phyloP scores from a whole-genome alignment of 2,329 filamentous ascomycete genomes.

The Pseudocercospora macadamiae region DNA sequence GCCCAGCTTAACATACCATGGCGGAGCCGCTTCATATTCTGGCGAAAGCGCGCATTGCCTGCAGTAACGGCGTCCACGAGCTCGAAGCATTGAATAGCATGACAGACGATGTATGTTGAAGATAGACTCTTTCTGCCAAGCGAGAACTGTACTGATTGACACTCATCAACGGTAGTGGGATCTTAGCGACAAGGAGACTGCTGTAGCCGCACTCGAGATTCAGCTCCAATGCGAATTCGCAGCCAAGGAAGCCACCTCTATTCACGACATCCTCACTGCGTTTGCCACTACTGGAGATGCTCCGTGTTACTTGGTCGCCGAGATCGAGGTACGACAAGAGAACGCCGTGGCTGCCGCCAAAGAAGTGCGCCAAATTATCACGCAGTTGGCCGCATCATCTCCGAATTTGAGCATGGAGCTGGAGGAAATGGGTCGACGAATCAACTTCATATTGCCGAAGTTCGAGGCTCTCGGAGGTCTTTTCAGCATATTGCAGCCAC shows the following conservation, averaged over 20 bases:
- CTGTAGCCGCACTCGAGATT: conserved; percentile 10
- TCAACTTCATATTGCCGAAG: neutral
- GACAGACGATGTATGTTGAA: no score
- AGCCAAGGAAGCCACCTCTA: conserved; percentile 13
- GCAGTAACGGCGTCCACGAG: conserved; percentile 14
- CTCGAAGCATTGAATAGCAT: conserved; percentile 13
- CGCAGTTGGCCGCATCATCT: neutral
- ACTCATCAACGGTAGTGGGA: no score
- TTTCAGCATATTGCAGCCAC: neutral
- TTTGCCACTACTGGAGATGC: conserved; percentile 1
- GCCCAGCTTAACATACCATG: no score
- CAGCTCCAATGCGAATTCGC: conserved; percentile 18
- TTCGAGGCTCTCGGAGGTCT: neutral
- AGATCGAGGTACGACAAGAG: conserved; percentile 13
- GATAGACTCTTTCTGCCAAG: no score
- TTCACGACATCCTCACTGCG: conserved; percentile 15
- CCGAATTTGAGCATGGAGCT: neutral
- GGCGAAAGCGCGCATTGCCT: conserved; percentile 11
- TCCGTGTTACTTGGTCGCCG: conserved; percentile 6
- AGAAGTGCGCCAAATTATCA: conserved; percentile 8
- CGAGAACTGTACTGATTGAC: no score
- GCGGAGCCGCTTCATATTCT: conserved; percentile 9
- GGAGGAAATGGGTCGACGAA: neutral
- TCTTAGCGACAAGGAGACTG: neutral
- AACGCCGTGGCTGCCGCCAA: conserved; percentile 13